Evolutionary conservation across 768 basidiomycete genomes (phyloP).

Genomic region (Russula brevipes): DNA sequence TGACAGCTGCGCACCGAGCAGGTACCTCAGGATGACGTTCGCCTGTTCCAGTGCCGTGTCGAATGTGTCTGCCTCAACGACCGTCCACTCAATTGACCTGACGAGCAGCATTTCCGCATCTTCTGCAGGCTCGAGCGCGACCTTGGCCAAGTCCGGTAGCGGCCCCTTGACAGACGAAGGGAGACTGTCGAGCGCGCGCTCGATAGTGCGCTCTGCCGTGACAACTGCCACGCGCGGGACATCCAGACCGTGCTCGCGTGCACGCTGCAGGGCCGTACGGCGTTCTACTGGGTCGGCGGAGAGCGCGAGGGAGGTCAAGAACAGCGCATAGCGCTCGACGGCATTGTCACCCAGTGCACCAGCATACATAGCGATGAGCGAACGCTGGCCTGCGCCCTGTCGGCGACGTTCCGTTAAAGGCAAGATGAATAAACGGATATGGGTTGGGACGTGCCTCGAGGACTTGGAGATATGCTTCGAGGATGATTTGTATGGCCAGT

Average conservation of each 20-base stretch:
- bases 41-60: conserved; percentile 78
- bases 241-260: conserved; percentile 81
- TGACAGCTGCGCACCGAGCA: conserved; percentile 60
- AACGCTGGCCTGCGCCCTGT: conserved; percentile 69
- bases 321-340: conserved; percentile 86
- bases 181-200: conserved; percentile 54
- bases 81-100: conserved; percentile 92
- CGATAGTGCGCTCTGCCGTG: conserved; percentile 74
- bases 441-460: conserved; percentile 55
- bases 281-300: conserved; percentile 60
- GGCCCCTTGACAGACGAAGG: conserved; percentile 12
- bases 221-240: conserved; percentile 71
- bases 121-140: conserved; percentile 34
- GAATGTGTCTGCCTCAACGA: conserved; percentile 67
- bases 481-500: conserved; percentile 68
- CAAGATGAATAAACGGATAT: neutral
- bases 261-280: conserved; percentile 62
- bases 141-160: conserved; percentile 16
- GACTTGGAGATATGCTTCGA: conserved; percentile 84
- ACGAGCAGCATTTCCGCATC: conserved; percentile 62
- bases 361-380: conserved; percentile 91
- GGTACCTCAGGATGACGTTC: conserved; percentile 83
- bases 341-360: conserved; percentile 87
- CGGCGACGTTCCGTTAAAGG: neutral
- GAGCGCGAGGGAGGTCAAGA: conserved; percentile 74